These are phyloP conservation scores for Globisporangium ultimum DNA, from an alignment of 352 stramenopile species.

Conservation along the genomic window DNA sequence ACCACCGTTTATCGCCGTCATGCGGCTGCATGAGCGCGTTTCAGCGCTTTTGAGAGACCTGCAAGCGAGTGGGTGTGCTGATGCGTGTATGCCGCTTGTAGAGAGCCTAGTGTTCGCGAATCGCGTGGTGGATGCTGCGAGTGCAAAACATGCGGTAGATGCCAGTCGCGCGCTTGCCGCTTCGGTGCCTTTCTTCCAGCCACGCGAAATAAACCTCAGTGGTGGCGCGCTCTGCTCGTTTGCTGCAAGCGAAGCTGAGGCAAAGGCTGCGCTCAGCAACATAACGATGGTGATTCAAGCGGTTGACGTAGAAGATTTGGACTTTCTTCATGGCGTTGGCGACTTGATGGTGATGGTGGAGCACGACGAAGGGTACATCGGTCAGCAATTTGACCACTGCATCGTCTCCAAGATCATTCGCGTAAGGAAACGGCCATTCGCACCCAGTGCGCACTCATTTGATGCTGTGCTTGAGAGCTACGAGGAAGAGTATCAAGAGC, in stretches of 20 bases:
- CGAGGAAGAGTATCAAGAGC: constrained; percentile 9
- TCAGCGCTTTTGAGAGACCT: constrained; percentile 1
- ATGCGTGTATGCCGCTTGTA: constrained; percentile 4
- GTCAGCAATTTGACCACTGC: not conserved
- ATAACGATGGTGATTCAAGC: constrained; percentile 11
- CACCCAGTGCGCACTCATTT: not conserved
- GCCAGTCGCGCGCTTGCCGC: not conserved
- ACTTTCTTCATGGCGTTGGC: not conserved
- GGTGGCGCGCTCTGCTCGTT: constrained; percentile 7
- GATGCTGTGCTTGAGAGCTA: constrained; percentile 16
- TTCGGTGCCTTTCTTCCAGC: constrained; percentile 10
- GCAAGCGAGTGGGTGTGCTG: not conserved
- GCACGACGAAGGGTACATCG: constrained; percentile 15
- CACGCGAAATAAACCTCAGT: constrained; percentile 5
- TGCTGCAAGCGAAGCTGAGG: constrained; percentile 1
- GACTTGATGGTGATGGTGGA: constrained; percentile 11
- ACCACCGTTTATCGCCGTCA: constrained; percentile 3
- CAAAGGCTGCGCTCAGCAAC: constrained; percentile 5
- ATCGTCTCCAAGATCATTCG: constrained; percentile 4
- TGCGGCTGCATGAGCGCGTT: constrained; percentile 12
- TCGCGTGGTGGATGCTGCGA: not conserved
- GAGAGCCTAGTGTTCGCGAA: constrained; percentile 12
- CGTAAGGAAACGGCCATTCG: not conserved
- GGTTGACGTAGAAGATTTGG: not conserved
- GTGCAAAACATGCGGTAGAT: constrained; percentile 1